Conservation (phyloP, 345 rosid species). For the Rhizophora apiculata region DNA sequence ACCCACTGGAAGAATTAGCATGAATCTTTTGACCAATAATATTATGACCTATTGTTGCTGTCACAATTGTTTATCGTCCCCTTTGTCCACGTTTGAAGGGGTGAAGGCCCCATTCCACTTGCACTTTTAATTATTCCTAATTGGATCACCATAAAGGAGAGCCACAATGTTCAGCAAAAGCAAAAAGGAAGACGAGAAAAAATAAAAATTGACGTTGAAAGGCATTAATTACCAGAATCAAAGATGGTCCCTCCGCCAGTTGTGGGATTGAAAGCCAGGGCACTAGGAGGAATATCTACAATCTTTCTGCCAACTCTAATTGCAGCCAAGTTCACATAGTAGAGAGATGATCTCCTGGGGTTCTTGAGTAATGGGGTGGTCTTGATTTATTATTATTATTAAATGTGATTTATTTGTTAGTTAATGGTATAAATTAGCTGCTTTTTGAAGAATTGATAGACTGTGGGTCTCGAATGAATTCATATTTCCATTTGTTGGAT, state of each 20-base stretch:
- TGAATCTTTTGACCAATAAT: neutral
- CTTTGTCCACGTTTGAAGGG: too few relatives aligned
- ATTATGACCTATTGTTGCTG: neutral
- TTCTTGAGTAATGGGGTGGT: conserved; percentile 71
- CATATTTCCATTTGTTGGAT: too few relatives aligned
- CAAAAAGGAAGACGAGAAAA: neutral
- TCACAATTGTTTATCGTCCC: neutral
- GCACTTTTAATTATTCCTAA: neutral
- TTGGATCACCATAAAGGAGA: too few relatives aligned
- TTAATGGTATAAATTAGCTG: too few relatives aligned
- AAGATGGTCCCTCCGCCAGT: conserved; percentile 86
- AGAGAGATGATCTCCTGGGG: conserved; percentile 79
- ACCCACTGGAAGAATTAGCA: conserved; percentile 4
- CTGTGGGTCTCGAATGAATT: too few relatives aligned
- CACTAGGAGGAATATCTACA: conserved; percentile 62
- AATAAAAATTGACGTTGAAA: neutral
- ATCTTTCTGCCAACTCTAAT: conserved; percentile 67
- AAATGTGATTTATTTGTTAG: too few relatives aligned
- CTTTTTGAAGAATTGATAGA: too few relatives aligned
- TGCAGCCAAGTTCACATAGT: conserved; percentile 70
- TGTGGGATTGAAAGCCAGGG: conserved; percentile 64
- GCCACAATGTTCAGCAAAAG: too few relatives aligned
- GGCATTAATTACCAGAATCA: conserved; percentile 64
- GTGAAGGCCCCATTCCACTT: neutral
- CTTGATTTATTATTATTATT: conserved; percentile 45